These are phyloP conservation scores for Rhodofomes roseus DNA, from an alignment of 1,284 basidiomycete species.

Conservation along the genomic window DNA sequence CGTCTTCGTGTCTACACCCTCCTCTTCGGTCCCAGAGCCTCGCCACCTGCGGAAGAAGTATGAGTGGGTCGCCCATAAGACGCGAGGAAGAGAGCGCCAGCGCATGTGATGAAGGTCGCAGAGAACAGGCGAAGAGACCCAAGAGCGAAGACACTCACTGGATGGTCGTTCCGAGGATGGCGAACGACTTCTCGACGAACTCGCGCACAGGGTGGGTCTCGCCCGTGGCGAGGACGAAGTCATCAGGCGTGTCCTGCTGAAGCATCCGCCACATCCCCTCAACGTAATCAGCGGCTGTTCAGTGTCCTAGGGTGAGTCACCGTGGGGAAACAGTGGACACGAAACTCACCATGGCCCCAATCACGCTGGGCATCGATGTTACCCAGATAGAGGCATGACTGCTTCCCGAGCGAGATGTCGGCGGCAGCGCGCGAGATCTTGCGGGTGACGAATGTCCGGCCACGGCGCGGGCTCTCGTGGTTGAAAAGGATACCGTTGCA, in stretches of 20 bases:
- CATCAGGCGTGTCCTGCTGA: constrained; percentile 75
- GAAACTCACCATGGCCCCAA: constrained; percentile 82
- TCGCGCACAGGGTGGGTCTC: constrained; percentile 91
- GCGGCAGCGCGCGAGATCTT: constrained; percentile 90
- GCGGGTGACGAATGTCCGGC: constrained; percentile 89
- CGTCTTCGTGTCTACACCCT: constrained; percentile 65
- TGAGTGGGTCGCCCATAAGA: neutral
- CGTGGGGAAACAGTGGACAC: neutral
- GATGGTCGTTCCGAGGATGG: constrained; percentile 59
- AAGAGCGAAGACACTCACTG: constrained; percentile 38
- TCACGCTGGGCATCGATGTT: constrained; percentile 90
- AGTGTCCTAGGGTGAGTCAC: neutral
- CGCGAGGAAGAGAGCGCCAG: too few species aligned
- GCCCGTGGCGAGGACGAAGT: constrained; percentile 90
- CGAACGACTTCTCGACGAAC: constrained; percentile 85
- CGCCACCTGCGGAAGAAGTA: constrained; percentile 56
- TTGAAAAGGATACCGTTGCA: constrained; percentile 93
- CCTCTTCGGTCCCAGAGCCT: constrained; percentile 68
- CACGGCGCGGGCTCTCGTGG: constrained; percentile 89
- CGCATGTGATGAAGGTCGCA: too few species aligned
- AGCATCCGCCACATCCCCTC: constrained; percentile 97
- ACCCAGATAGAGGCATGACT: constrained; percentile 83
- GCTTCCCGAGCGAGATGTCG: constrained; percentile 84
- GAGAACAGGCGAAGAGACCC: neutral
- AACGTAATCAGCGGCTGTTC: constrained; percentile 79